phyloP scores from a whole-genome alignment of 352 stramenopile genomes.

The Phytophthora fragariae region DNA sequence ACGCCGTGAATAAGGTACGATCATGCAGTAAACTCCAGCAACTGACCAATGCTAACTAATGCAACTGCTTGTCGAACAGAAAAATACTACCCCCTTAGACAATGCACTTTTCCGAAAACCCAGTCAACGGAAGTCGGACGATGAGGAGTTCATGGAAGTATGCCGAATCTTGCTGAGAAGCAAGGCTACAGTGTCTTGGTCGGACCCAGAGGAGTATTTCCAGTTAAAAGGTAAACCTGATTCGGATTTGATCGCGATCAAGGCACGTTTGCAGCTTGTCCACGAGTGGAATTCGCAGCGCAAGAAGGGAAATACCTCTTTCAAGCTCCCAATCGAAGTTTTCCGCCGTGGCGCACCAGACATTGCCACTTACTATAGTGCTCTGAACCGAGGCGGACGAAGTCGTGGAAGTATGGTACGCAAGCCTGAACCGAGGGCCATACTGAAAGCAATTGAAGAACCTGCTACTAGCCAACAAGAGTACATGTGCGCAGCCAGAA shows the following conservation, averaged over 20 bases:
- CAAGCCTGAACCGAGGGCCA: not conserved
- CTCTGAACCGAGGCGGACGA: slow-evolving; percentile 8
- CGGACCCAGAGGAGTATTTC: slow-evolving; percentile 7
- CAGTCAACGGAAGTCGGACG: slow-evolving; percentile 11
- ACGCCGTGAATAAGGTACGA: slow-evolving; percentile 19
- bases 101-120: slow-evolving; percentile 17
- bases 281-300: slow-evolving; percentile 18
- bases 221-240: slow-evolving; percentile 3
- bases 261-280: slow-evolving; percentile 15
- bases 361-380: slow-evolving; percentile 21
- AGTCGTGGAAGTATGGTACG: not conserved
- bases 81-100: slow-evolving; percentile 13
- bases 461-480: not conserved
- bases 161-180: slow-evolving; percentile 9
- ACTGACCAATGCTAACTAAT: not conserved
- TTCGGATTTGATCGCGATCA: not conserved
- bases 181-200: slow-evolving; percentile 6
- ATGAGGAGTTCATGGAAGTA: slow-evolving; percentile 17
- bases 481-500: too few species aligned
- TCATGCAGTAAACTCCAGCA: not conserved
- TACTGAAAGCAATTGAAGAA: not conserved
- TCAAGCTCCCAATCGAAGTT: slow-evolving; percentile 19
- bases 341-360: slow-evolving; percentile 11
- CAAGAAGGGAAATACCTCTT: not conserved
- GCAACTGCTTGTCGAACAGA: not conserved